Evolutionary conservation across 768 basidiomycete genomes (phyloP), one percentile per base, ranked within the genome.

Genomic region (Panaeolus papilionaceus): DNA sequence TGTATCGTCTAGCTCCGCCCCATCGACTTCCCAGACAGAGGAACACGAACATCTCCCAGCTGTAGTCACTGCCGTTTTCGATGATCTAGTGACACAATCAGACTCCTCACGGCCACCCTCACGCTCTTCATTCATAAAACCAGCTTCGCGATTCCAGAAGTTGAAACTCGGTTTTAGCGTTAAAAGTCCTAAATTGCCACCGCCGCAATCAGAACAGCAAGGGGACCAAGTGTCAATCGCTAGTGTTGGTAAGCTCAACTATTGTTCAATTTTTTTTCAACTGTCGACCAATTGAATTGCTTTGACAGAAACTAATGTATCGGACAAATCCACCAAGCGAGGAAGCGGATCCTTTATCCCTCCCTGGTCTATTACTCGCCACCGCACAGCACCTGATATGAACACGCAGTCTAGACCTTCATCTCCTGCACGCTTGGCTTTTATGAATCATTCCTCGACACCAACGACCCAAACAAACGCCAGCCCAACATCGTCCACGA

Each of bases 31-130:
- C 18, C 14, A 51, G 20, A 33, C 49, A n/a, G 70, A 72, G 14
- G 75, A 73, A 20, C 37, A 38, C 33, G 62, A 33, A 58, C 7
- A 7, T 37, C 9, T 58, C 33, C 28, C 8, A 14, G 54, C 54
- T 28, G 54, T 33, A 58, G 28, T 58, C 28, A 33, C 54, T 33
- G 54, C 54, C 42, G 51, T 18, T 16, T 26, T 61, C 16, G 51
- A 54, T 18, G 49, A 28, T n/a, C 58, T 49, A 7, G 73, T 33
- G 33, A 10, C 54, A 14, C 54, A 75, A 1, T 74, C 74, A 14
- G 76, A 77, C 64, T 72, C 72, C 3, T 73, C 73, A 14, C 68
- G 69, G 9, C 74, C 70, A 28, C 72, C 73, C 20, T 75, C 74
- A 33, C 72, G 72, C 51, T 66, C 71, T 20, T 74, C 74, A 18